Conservation (phyloP, 2,329 filamentous ascomycete genomes). For the Penicillium glabrum region DNA sequence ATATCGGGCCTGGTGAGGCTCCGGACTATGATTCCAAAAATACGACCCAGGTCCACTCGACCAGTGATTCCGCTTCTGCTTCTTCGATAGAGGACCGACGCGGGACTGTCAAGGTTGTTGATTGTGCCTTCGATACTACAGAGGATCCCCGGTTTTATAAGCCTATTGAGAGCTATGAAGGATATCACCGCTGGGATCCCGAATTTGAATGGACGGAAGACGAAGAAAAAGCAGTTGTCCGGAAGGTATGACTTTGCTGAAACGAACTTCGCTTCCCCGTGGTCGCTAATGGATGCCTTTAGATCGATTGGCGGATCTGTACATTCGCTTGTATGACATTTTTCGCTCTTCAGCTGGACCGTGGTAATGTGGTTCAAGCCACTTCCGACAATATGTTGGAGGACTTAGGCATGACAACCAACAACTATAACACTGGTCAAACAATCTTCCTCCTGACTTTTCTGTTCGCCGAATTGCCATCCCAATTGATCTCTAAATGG, state of each 20-base stretch:
- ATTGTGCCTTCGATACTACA: slow-evolving; percentile 35
- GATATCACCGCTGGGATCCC: slow-evolving; percentile 50
- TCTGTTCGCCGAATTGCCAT: slow-evolving; percentile 57
- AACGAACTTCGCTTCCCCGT: neutral
- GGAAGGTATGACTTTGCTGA: slow-evolving; percentile 25
- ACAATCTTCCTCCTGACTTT: slow-evolving; percentile 40
- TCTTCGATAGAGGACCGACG: slow-evolving; percentile 9
- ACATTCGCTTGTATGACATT: slow-evolving; percentile 58
- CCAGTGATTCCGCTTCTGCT: slow-evolving; percentile 17
- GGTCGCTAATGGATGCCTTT: neutral
- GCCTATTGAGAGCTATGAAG: slow-evolving; percentile 46
- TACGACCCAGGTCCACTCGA: neutral
- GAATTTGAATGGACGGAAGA: slow-evolving; percentile 45
- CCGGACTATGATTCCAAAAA: slow-evolving; percentile 9
- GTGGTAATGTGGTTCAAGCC: slow-evolving; percentile 63
- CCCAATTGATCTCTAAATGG: slow-evolving; percentile 61
- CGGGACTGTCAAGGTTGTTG: slow-evolving; percentile 10
- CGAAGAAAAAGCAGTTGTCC: slow-evolving; percentile 44
- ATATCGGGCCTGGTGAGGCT: neutral
- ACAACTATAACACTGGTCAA: slow-evolving; percentile 47
- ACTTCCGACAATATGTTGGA: slow-evolving; percentile 61
- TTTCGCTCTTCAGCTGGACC: slow-evolving; percentile 63
- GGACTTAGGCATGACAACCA: slow-evolving; percentile 50
- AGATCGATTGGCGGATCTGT: slow-evolving; percentile 46
- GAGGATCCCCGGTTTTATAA: slow-evolving; percentile 40